Evolutionary conservation across 2,329 filamentous ascomycete species (phyloP).

Genomic region (Emergomyces orientalis): DNA sequence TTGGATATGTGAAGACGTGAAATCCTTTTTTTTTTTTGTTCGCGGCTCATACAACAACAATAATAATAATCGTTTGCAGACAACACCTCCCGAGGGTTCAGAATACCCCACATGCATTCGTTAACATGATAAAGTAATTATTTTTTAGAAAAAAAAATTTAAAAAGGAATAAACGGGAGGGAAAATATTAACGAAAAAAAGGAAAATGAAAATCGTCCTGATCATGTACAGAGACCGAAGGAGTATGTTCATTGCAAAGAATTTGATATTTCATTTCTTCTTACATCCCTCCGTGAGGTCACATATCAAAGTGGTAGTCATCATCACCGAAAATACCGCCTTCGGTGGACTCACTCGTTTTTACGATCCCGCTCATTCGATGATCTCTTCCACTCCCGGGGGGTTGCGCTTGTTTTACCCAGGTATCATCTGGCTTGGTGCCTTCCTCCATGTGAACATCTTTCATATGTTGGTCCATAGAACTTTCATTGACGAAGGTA

Average conservation of each 20-base stretch:
- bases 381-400: constrained; percentile 21
- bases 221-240: constrained; percentile 10
- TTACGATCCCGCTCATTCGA: constrained; percentile 38
- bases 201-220: not conserved
- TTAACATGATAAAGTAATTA: not conserved
- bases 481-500: constrained; percentile 97
- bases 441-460: constrained; percentile 36
- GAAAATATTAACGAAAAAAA: not conserved
- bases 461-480: constrained; percentile 65
- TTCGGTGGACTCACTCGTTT: constrained; percentile 31
- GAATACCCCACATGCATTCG: not conserved
- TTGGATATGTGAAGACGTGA: not conserved
- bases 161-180: too few relatives aligned
- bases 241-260: constrained; percentile 3
- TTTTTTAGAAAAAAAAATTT: not conserved
- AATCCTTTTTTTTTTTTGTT: not conserved
- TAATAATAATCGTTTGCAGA: not conserved
- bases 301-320: constrained; percentile 37
- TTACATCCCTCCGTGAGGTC: constrained; percentile 15
- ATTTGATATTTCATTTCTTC: not conserved
- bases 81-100: constrained; percentile 1
- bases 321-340: constrained; percentile 37
- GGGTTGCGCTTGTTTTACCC: constrained; percentile 8
- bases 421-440: constrained; percentile 20
- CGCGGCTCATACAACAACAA: not conserved